These are phyloP conservation scores for Cladophialophora bantiana DNA, from an alignment of 2,329 filamentous ascomycete species.

Conservation along the genomic window DNA sequence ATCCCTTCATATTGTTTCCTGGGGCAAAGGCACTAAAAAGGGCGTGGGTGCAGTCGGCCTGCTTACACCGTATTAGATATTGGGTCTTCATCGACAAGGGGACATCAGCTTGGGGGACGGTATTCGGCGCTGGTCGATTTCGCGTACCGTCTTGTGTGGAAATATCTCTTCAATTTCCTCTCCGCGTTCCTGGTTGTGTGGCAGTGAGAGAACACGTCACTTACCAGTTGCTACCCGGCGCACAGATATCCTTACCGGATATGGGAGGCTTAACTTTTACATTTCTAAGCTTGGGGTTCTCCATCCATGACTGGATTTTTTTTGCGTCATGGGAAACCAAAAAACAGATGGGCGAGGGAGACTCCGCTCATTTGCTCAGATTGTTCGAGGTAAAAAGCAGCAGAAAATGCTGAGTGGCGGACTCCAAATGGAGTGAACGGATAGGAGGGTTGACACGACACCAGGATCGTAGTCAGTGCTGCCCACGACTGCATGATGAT, in stretches of 20 bases:
- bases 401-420: constrained; percentile 8
- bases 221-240: constrained; percentile 13
- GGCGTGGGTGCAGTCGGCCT: constrained; percentile 29
- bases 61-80: constrained; percentile 37
- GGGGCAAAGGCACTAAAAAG: constrained; percentile 33
- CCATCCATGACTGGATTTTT: constrained; percentile 15
- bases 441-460: constrained; percentile 11
- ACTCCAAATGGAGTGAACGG: not conserved
- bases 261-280: constrained; percentile 23
- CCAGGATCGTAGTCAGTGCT: not conserved
- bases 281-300: constrained; percentile 26
- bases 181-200: constrained; percentile 16
- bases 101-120: constrained; percentile 28
- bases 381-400: constrained; percentile 29
- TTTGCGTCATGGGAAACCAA: constrained; percentile 5
- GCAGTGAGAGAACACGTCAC: constrained; percentile 5
- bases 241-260: constrained; percentile 3
- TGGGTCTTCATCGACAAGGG: constrained; percentile 37
- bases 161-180: constrained; percentile 21
- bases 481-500: constrained; percentile 27
- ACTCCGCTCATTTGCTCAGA: constrained; percentile 14
- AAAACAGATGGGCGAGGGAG: constrained; percentile 11
- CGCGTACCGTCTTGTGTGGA: constrained; percentile 32
- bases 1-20: constrained; percentile 28
- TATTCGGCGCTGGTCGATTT: constrained; percentile 41